Conservation (phyloP, 306 rosid genomes). For the Nissolia schottii region DNA sequence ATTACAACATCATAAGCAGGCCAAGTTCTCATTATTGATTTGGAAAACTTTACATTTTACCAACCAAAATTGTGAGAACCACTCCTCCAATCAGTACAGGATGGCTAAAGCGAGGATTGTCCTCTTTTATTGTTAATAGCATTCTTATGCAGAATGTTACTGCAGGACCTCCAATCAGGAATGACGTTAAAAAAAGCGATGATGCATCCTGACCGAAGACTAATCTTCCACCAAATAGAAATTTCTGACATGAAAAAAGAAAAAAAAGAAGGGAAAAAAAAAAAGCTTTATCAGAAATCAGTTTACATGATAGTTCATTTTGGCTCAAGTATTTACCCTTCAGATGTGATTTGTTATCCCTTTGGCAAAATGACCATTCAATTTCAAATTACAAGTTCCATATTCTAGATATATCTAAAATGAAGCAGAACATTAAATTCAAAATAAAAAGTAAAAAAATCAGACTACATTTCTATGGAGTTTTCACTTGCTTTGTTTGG, state of each 20-base stretch:
- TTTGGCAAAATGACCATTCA: neutral
- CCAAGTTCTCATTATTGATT: neutral
- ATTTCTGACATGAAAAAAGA: constrained; percentile 60
- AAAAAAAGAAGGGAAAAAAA: too few relatives aligned
- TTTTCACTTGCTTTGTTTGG: neutral
- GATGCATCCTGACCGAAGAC: constrained; percentile 77
- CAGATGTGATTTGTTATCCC: neutral
- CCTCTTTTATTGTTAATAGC: constrained; percentile 35
- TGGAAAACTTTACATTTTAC: constrained; percentile 39
- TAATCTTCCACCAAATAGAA: constrained; percentile 79
- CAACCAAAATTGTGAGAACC: constrained; percentile 77
- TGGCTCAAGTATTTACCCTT: neutral
- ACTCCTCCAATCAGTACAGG: constrained; percentile 57
- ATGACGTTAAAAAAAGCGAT: constrained; percentile 60
- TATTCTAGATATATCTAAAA: neutral
- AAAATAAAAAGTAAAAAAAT: too few relatives aligned
- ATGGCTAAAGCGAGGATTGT: constrained; percentile 32
- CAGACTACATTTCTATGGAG: neutral
- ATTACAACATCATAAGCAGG: constrained; percentile 17
- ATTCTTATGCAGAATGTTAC: constrained; percentile 69
- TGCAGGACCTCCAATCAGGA: constrained; percentile 86
- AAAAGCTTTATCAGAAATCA: neutral
- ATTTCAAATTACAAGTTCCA: neutral
- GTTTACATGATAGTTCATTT: neutral
- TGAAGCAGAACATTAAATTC: neutral